Evolutionary conservation across 768 basidiomycete genomes (phyloP).

Genomic region (Collybia nuda): DNA sequence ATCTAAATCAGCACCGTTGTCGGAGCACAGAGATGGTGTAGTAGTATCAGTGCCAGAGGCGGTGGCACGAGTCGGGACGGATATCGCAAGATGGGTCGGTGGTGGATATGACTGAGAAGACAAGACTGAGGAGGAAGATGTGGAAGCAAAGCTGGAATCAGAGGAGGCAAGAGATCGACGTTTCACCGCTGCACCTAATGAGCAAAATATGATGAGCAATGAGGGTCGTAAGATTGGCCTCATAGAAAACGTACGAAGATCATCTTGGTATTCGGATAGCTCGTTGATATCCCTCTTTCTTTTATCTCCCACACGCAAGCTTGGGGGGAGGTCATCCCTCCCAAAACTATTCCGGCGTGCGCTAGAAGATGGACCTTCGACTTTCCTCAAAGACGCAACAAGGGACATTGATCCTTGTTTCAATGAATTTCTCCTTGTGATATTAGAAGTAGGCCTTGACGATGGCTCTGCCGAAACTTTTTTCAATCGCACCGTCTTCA

Average conservation of each 20-base stretch:
- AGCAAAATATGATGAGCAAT: slow-evolving; percentile 1
- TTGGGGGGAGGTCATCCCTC: slow-evolving; percentile 1
- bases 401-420: neutral
- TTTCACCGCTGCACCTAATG: slow-evolving; percentile 28
- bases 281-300: slow-evolving; percentile 33
- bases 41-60: slow-evolving; percentile 33
- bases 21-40: slow-evolving; percentile 76
- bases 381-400: neutral
- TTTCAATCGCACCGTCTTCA: slow-evolving; percentile 71
- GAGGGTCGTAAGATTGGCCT: neutral
- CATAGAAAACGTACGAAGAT: slow-evolving; percentile 29
- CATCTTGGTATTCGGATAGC: slow-evolving; percentile 22
- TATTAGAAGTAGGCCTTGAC: neutral
- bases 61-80: slow-evolving; percentile 17
- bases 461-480: slow-evolving; percentile 39
- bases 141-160: slow-evolving; percentile 23
- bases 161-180: slow-evolving; percentile 33
- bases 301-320: slow-evolving; percentile 24
- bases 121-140: slow-evolving; percentile 16
- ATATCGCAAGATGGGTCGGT: slow-evolving; percentile 7
- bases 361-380: neutral
- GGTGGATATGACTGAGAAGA: slow-evolving; percentile 19
- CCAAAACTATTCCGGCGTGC: neutral
- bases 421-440: slow-evolving; percentile 6
- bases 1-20: slow-evolving; percentile 55